These are phyloP conservation scores for Kockovaella imperatae DNA, from an alignment of 768 basidiomycete genomes.

Conservation along the genomic window DNA sequence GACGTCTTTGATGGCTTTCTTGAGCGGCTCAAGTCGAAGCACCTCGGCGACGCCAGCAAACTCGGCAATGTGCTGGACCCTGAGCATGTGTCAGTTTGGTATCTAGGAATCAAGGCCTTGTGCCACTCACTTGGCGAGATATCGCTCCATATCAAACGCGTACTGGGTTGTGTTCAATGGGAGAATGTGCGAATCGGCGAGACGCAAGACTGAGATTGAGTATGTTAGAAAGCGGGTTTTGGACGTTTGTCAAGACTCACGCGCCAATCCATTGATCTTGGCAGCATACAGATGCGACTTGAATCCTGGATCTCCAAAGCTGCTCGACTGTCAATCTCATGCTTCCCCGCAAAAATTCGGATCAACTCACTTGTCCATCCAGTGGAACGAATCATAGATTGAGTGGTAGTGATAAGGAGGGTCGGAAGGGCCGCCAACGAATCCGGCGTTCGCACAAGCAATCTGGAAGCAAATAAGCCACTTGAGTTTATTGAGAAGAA, in stretches of 20 bases:
- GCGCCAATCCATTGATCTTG: conserved; percentile 56
- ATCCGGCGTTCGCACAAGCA: conserved; percentile 38
- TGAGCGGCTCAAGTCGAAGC: conserved; percentile 39
- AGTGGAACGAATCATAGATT: conserved; percentile 63
- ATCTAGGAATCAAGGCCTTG: background rate
- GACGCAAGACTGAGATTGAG: conserved; percentile 46
- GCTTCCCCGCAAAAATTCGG: background rate
- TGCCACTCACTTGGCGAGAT: conserved; percentile 52
- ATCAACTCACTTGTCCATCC: conserved; percentile 55
- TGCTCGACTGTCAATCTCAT: background rate
- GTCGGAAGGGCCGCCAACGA: conserved; percentile 38
- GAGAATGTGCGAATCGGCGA: conserved; percentile 54
- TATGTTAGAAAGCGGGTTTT: background rate
- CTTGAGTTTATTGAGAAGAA: too few relatives aligned
- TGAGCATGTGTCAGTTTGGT: conserved; percentile 22
- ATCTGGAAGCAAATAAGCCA: conserved; percentile 43
- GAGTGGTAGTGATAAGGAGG: conserved; percentile 64
- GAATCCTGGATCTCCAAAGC: conserved; percentile 65
- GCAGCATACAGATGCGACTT: conserved; percentile 63
- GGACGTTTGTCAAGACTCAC: too few relatives aligned
- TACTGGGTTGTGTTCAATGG: conserved; percentile 67
- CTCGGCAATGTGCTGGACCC: conserved; percentile 52
- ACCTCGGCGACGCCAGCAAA: conserved; percentile 13
- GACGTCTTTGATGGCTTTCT: conserved; percentile 37
- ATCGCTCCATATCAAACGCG: conserved; percentile 52